These are phyloP conservation scores for Hirsutella rhossiliensis DNA, from an alignment of 2,329 filamentous ascomycete genomes.

Conservation along the genomic window DNA sequence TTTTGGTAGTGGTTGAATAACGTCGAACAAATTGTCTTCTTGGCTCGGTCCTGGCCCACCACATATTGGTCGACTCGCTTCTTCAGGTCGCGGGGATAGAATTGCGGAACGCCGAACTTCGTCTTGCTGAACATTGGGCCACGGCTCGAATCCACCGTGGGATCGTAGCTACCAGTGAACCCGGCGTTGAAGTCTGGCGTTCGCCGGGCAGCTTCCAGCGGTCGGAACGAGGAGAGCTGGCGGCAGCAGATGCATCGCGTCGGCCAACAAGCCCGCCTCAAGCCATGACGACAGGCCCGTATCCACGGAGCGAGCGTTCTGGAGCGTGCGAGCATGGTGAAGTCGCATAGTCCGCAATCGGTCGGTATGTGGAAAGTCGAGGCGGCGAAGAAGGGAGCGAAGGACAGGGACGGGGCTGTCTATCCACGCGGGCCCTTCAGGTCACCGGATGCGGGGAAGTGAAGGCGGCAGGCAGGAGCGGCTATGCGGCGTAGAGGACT, in stretches of 20 bases:
- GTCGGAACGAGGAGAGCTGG: constrained; percentile 11
- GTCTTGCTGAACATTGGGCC: constrained; percentile 49
- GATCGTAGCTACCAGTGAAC: constrained; percentile 48
- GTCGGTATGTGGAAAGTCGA: background rate
- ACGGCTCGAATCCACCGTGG: constrained; percentile 35
- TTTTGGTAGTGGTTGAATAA: constrained; percentile 96
- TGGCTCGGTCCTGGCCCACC: constrained; percentile 86
- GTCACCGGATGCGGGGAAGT: background rate
- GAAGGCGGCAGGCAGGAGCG: background rate
- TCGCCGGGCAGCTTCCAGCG: constrained; percentile 22
- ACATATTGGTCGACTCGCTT: constrained; percentile 91
- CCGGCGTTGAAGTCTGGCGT: constrained; percentile 41
- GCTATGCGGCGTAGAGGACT: too few relatives aligned
- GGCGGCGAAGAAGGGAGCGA: background rate
- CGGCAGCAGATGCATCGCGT: constrained; percentile 5
- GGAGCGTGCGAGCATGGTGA: constrained; percentile 13
- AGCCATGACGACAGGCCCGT: background rate
- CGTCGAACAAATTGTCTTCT: constrained; percentile 85
- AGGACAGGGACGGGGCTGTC: background rate
- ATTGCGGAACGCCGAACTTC: constrained; percentile 47
- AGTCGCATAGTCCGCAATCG: background rate
- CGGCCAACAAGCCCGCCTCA: background rate
- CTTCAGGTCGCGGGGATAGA: constrained; percentile 63
- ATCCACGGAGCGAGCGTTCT: constrained; percentile 25
- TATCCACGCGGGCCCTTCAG: background rate